Base-by-base conservation (phyloP, 2,329 filamentous ascomycete species). In the Penicillium expansum region DNA sequence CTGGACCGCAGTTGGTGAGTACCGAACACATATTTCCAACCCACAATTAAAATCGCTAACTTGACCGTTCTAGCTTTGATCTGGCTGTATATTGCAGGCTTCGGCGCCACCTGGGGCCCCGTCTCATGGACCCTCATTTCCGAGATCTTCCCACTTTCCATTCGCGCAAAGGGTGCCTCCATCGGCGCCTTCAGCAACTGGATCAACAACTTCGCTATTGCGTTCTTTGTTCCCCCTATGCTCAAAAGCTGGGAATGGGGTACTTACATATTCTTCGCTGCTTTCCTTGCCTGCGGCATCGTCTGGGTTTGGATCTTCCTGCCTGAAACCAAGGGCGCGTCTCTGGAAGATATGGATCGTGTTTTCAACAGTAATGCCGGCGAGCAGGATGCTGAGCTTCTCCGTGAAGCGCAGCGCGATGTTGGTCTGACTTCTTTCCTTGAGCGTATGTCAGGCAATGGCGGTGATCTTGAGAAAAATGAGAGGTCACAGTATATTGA, bases 321-420 rank as follows among this genome's bases (percentile, higher is more conserved):
- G 67, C 85, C 82, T 1, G 77, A 77, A 6, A 82, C 83, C 61
- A 85, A 87, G 76, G 80, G 82, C 75, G 76, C 76, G 60, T 75
- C 80, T 54, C 79, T 86, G 27, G 78, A 82, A 62, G 82, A 85
- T 68, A 75, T 77, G 65, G 82, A 85, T 62, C 73, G 57, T 5
- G 71, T 75, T 24, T 69, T 76, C 20, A 58, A 1, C n/a, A 65
- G 62, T 13, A 64, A 70, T 9, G 67, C 68, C 8, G 73, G 67
- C 1, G 65, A 65, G 47, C 59, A 57, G 13, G 67, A 69, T 38
- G 65, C 65, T 5, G 64, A 63, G 10, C 52, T 68, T 13, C 62
- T 67, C 27, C 62, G 60, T 4, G 62, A 68, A 33, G 66, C n/a
- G 0, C 65, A 67, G 57, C 58, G 61, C 3, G 66, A 67, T 35